Conservation (phyloP, 306 rosid genomes). For the Canavalia gladiata region DNA sequence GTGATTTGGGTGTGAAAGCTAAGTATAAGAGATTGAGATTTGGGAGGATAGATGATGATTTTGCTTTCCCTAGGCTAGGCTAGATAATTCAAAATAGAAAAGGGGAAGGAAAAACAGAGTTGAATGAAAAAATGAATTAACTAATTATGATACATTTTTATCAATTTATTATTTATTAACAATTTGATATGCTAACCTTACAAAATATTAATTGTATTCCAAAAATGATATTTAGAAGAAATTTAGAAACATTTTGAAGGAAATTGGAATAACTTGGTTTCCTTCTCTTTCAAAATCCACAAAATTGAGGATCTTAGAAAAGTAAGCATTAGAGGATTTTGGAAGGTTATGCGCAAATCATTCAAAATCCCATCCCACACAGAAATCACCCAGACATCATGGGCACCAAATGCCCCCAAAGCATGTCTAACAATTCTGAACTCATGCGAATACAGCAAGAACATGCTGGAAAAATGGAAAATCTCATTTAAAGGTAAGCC, state of each 20-base stretch:
- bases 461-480: constrained; percentile 32
- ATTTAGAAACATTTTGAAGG: constrained; percentile 19
- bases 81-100: constrained; percentile 10
- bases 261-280: not conserved
- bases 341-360: not conserved
- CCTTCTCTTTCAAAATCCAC: not conserved
- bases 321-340: not conserved
- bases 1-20: not conserved
- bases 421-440: constrained; percentile 4
- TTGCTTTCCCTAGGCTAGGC: not conserved
- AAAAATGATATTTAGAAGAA: constrained; percentile 26
- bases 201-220: constrained; percentile 14
- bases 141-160: not conserved
- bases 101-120: not conserved
- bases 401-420: constrained; percentile 2
- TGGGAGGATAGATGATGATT: not conserved
- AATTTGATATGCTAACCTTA: not conserved
- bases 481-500: not conserved
- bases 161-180: not conserved
- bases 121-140: not conserved
- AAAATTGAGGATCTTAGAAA: not conserved
- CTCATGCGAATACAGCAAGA: not conserved
- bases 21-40: not conserved
- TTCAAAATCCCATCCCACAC: not conserved
- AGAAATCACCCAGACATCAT: not conserved